phyloP scores from a whole-genome alignment of 2,329 filamentous ascomycete genomes.

The Neonectria sp. region DNA sequence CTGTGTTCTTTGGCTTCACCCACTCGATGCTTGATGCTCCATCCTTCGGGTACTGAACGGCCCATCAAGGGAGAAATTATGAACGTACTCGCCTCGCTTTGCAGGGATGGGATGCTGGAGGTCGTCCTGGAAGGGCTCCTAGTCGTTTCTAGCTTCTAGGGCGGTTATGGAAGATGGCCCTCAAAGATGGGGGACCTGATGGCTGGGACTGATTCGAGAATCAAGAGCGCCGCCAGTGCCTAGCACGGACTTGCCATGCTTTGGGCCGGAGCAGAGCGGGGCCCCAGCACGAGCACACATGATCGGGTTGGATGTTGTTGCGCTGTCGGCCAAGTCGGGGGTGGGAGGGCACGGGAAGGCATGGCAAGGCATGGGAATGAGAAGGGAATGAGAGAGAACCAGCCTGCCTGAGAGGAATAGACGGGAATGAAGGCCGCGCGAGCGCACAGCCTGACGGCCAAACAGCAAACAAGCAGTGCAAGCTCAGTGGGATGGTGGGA shows the following conservation, averaged over 20 bases:
- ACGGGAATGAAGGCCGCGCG: slow-evolving; percentile 16
- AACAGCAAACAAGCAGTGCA: neutral
- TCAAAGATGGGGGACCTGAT: slow-evolving; percentile 11
- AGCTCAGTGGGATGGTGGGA: slow-evolving; percentile 28
- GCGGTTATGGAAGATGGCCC: slow-evolving; percentile 25
- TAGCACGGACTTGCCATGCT: neutral
- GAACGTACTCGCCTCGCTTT: slow-evolving; percentile 18
- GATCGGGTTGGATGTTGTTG: slow-evolving; percentile 21
- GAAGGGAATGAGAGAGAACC: neutral
- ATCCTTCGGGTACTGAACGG: slow-evolving; percentile 19
- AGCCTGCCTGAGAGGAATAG: neutral
- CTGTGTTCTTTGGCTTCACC: neutral
- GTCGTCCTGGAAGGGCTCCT: neutral
- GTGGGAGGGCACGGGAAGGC: slow-evolving; percentile 7
- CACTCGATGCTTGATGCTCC: slow-evolving; percentile 8
- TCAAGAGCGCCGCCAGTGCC: slow-evolving; percentile 7
- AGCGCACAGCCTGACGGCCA: neutral
- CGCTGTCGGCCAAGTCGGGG: slow-evolving; percentile 6
- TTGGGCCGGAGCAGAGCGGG: slow-evolving; percentile 1
- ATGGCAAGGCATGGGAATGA: slow-evolving; percentile 8
- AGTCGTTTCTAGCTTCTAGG: slow-evolving; percentile 23
- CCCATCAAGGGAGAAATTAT: slow-evolving; percentile 11
- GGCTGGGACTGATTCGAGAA: slow-evolving; percentile 4
- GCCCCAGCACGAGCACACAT: slow-evolving; percentile 12
- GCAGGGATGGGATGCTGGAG: slow-evolving; percentile 12